These are phyloP conservation scores for Wickerhamomyces silvicola DNA, from an alignment of 805 yeast species.

Conservation along the genomic window DNA sequence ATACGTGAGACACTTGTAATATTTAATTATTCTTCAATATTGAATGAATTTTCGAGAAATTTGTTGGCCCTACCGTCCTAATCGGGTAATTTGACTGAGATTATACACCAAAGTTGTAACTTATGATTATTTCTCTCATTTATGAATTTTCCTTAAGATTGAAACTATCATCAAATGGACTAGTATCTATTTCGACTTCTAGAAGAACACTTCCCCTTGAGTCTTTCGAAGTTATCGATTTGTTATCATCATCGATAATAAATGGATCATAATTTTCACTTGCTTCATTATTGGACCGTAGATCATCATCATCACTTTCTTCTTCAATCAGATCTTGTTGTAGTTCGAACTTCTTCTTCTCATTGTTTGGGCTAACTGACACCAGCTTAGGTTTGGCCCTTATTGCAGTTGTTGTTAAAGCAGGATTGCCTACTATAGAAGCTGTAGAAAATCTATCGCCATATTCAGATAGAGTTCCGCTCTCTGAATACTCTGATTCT, in stretches of 20 bases:
- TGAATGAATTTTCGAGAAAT: too few relatives aligned
- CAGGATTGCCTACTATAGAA: conserved; percentile 37
- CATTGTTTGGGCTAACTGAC: conserved; percentile 15
- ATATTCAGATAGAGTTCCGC: conserved; percentile 14
- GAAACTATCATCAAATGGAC: conserved; percentile 12
- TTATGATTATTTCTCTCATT: too few relatives aligned
- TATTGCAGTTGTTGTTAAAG: conserved; percentile 58
- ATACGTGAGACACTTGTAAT: too few relatives aligned
- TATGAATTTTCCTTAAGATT: background rate
- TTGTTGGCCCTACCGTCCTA: too few relatives aligned
- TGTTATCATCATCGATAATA: conserved; percentile 18
- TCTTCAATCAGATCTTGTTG: conserved; percentile 13
- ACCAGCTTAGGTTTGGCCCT: conserved; percentile 70
- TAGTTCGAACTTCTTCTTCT: conserved; percentile 6
- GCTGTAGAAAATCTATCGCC: conserved; percentile 34
- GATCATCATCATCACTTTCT: conserved; percentile 15
- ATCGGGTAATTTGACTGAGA: too few relatives aligned
- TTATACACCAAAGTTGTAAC: too few relatives aligned
- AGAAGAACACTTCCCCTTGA: conserved; percentile 19
- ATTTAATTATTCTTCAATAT: too few relatives aligned
- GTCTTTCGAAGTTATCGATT: conserved; percentile 4
- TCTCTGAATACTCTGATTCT: conserved; percentile 20
- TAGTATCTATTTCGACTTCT: conserved; percentile 21
- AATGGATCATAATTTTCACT: conserved; percentile 24
- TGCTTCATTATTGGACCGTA: too few relatives aligned